Base-by-base conservation (phyloP, 345 rosid species). In the Acer saccharum region DNA sequence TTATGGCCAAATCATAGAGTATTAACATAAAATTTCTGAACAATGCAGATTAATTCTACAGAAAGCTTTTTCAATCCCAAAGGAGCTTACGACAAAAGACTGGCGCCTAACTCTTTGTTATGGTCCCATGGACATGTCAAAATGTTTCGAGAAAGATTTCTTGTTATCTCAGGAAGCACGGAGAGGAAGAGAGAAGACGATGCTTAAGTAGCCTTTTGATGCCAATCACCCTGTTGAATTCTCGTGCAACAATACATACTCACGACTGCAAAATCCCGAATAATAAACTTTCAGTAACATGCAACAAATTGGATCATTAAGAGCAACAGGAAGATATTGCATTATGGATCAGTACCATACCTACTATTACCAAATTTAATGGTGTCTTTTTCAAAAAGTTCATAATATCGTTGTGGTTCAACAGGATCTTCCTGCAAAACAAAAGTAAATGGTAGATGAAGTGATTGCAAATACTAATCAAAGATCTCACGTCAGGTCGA, bases 281-380 rank as follows among this genome's bases (percentile, higher is more conserved):
- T 39, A 14, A 17, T 46, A 35, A 35, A 32, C 23, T 68, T 68
- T 65, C 64, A 60, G 64, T 77, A 72, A 58, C 39, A 68, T 2
- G 52, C 63, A 58, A 58, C 1, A 21, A 41, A 32, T 71, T 3
- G 71, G 48, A 27, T 7, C 3, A 20, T 68, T n/a, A 43, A 46
- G 35, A 43, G 52, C 14, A 71, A 54, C 62, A 32, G 11, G 58
- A 16, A 54, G 17, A 14, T 18, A 54, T n/a, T 55, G 17, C 3
- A 78, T 65, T 12, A 69, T 52, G 11, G 70, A 72, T 68, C 48
- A 63, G 72, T 70, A 66, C 60, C 86, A 75, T 88, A 93, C 99
- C 99, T 94, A 85, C 99, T 92, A 71, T 94, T 94, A 75, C 99
- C 99, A 73, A 96, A 96, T 81, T 92, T 94, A 46, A 96, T 89